Base-by-base conservation (phyloP, 148 eudicot genomes). In the Cornus suecica region DNA sequence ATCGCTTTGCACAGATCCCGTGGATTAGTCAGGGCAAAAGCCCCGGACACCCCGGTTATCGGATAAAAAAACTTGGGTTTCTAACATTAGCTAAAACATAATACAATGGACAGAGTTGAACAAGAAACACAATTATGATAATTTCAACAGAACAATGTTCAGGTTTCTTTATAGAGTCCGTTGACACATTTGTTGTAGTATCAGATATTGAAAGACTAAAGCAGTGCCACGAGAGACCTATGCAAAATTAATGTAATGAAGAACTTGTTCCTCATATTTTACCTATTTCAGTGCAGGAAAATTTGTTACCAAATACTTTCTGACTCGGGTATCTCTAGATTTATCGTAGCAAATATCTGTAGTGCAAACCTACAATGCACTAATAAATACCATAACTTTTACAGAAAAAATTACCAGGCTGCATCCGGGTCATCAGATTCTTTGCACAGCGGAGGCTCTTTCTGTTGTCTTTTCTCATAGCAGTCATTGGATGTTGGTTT, bases 401-500 rank as follows among this genome's bases (percentile, higher is more conserved):
- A 20, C 10, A 41, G 56, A 73, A 74, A 73, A 58, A 0, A 29
- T 6, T 89, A 89, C 91, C 93, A 90, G 23, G 88, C 86, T 73
- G 90, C 89, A 79, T 87, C 83, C 73, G 83, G 85, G 56, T 83
- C 87, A 74, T 85, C 88, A 60, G 83, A 81, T 70, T 81, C 82
- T 80, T 83, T 54, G 79, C 88, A 87, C 64, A 86, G 62, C 52
- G 85, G 89, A 32, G 90, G 89, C 45, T 76, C 81, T 71, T 78
- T 82, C 72, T 51, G 66, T 9, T 72, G 22, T 83, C 96, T 87
- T 30, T 76, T 78, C 78, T 83, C 86, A 77, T 91, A 91, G 83
- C 96, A 91, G n/a, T 87, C 87, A 79, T 89, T 89, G 78, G 91
- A 74, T 10, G 81, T 79, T 42, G 96, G 96, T 77, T 91, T 91